These are phyloP conservation scores for Gossypium rotundifolium DNA, from an alignment of 345 rosid genomes.

Conservation along the genomic window DNA sequence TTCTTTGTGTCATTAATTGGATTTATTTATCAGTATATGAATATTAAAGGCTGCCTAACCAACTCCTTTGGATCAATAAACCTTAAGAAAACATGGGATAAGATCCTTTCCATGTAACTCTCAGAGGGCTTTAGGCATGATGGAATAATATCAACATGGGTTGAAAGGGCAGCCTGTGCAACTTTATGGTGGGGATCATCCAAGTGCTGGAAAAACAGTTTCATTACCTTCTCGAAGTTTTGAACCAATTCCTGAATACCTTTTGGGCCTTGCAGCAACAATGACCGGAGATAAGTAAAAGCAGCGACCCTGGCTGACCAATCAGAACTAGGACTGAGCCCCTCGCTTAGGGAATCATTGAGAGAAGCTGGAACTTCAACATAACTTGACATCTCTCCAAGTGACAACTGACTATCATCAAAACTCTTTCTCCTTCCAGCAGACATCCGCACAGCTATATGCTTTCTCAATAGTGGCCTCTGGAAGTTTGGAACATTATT, in stretches of 20 bases:
- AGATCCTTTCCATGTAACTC: slow-evolving; percentile 92
- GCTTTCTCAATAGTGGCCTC: slow-evolving; percentile 86
- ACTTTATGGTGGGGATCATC: slow-evolving; percentile 99
- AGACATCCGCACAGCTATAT: slow-evolving; percentile 67
- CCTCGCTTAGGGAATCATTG: slow-evolving; percentile 77
- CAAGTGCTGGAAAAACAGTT: slow-evolving; percentile 90
- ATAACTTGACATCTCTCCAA: slow-evolving; percentile 72
- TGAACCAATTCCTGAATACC: slow-evolving; percentile 90
- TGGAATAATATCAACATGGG: slow-evolving; percentile 87
- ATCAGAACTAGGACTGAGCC: slow-evolving; percentile 84
- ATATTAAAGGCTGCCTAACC: slow-evolving; percentile 68
- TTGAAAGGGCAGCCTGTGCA: slow-evolving; percentile 96
- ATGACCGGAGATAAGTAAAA: slow-evolving; percentile 73
- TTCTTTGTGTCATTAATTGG: neutral
- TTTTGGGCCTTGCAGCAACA: slow-evolving; percentile 86
- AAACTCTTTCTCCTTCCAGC: slow-evolving; percentile 89
- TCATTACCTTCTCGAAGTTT: slow-evolving; percentile 95
- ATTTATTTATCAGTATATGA: neutral
- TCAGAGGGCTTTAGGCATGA: slow-evolving; percentile 95
- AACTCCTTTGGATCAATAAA: slow-evolving; percentile 94
- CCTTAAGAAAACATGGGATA: slow-evolving; percentile 92
- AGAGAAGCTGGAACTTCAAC: slow-evolving; percentile 85
- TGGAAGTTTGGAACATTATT: slow-evolving; percentile 87
- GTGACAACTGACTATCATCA: slow-evolving; percentile 76
- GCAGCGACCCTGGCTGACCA: slow-evolving; percentile 97